Evolutionary conservation across 2,329 filamentous ascomycete genomes (phyloP).

Genomic region (Ceratocystis cacaofunesta): DNA sequence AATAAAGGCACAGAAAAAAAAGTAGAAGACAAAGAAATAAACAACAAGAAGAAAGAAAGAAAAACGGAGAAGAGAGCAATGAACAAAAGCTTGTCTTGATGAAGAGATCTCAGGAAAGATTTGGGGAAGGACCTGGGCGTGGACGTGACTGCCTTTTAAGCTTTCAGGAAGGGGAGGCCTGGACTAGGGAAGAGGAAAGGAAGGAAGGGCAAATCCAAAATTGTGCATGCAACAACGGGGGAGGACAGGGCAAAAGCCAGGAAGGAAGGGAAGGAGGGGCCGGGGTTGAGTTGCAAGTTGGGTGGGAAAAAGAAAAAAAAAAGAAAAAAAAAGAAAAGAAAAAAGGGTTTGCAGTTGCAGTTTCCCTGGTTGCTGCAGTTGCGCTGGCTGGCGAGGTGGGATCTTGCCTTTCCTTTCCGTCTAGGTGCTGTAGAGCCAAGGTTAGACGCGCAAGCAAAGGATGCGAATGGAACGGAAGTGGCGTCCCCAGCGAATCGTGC

Average conservation of each 20-base stretch:
- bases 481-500: background rate
- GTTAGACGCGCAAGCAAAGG: background rate
- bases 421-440: background rate
- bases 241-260: background rate
- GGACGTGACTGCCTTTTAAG: background rate
- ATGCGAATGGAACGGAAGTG: background rate
- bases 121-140: background rate
- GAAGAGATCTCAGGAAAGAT: background rate
- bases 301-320: background rate
- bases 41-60: constrained; percentile 7
- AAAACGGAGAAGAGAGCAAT: background rate
- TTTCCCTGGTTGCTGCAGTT: background rate
- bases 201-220: background rate
- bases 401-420: background rate
- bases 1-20: constrained; percentile 5
- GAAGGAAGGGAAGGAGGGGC: background rate
- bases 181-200: background rate
- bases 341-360: background rate
- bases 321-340: background rate
- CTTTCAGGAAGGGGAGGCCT: background rate
- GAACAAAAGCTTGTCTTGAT: constrained; percentile 6
- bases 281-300: background rate
- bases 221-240: background rate
- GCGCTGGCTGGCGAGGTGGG: background rate
- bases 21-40: constrained; percentile 1